Conservation (phyloP, 306 rosid genomes). For the Sicyos baderoa region DNA sequence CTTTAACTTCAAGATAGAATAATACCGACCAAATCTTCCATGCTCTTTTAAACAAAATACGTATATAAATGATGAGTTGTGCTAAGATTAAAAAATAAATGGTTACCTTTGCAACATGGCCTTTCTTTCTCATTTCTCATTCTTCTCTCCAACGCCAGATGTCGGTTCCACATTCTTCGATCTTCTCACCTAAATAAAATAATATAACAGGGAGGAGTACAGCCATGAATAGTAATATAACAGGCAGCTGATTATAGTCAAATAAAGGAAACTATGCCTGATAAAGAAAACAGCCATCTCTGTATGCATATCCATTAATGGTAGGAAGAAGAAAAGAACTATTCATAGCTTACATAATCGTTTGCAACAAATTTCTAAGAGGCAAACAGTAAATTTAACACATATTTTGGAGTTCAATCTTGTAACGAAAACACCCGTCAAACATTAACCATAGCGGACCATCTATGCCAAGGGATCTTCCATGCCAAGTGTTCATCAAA, state of each 20-base stretch:
- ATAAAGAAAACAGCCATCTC: not conserved
- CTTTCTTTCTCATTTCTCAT: conserved; percentile 12
- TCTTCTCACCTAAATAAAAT: conserved; percentile 9
- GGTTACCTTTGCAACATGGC: conserved; percentile 13
- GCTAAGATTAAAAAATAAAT: conserved; percentile 18
- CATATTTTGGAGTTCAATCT: not conserved
- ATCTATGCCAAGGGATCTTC: not conserved
- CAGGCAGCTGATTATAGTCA: not conserved
- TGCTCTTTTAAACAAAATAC: conserved; percentile 22
- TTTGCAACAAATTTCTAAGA: not conserved
- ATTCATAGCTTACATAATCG: not conserved
- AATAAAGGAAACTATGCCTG: not conserved
- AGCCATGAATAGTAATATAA: not conserved
- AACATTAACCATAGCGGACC: not conserved
- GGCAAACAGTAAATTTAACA: not conserved
- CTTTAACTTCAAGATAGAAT: conserved; percentile 16
- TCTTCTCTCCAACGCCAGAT: conserved; percentile 5
- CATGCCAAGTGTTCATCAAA: not conserved
- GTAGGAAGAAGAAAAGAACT: not conserved
- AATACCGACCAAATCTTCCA: conserved; percentile 38
- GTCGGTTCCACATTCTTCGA: conserved; percentile 1
- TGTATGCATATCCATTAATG: not conserved
- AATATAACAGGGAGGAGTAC: conserved; percentile 10
- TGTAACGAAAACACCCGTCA: not conserved
- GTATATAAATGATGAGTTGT: conserved; percentile 24